Conservation (phyloP, 257 asterid species). For the Jacaranda mimosifolia region DNA sequence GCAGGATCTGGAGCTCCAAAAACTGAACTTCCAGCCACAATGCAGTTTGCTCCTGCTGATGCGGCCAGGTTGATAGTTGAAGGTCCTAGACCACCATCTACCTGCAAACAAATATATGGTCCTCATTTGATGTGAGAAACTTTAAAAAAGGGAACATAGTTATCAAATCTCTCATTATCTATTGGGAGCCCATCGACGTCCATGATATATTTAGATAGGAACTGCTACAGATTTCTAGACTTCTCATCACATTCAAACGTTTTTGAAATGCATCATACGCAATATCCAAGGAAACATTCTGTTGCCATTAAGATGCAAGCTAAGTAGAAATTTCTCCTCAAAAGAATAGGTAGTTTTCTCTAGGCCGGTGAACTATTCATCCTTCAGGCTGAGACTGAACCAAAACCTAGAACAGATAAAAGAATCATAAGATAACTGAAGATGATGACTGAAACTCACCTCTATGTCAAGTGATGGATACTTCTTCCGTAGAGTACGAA, state of each 20-base stretch:
- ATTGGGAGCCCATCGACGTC: too few relatives aligned
- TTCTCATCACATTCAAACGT: neutral
- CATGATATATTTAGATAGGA: too few relatives aligned
- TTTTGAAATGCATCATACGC: constrained; percentile 2
- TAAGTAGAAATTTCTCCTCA: neutral
- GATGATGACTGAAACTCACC: constrained; percentile 51
- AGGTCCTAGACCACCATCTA: constrained; percentile 95
- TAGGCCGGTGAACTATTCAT: neutral
- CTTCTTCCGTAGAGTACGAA: constrained; percentile 63
- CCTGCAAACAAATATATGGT: constrained; percentile 48
- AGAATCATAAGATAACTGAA: neutral
- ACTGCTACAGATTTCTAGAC: neutral
- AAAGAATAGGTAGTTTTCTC: neutral
- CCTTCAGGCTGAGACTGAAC: neutral
- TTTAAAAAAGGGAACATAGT: neutral
- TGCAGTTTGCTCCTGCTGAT: constrained; percentile 90
- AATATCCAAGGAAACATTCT: neutral
- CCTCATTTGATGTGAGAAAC: neutral
- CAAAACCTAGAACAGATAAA: neutral
- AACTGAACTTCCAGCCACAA: constrained; percentile 91
- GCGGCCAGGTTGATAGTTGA: constrained; percentile 81
- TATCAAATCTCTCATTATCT: neutral
- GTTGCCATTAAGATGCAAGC: neutral
- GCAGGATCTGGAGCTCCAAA: constrained; percentile 92
- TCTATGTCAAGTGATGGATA: constrained; percentile 87